phyloP scores from a whole-genome alignment of 179 eudicot genomes.

The Silene coronaria region DNA sequence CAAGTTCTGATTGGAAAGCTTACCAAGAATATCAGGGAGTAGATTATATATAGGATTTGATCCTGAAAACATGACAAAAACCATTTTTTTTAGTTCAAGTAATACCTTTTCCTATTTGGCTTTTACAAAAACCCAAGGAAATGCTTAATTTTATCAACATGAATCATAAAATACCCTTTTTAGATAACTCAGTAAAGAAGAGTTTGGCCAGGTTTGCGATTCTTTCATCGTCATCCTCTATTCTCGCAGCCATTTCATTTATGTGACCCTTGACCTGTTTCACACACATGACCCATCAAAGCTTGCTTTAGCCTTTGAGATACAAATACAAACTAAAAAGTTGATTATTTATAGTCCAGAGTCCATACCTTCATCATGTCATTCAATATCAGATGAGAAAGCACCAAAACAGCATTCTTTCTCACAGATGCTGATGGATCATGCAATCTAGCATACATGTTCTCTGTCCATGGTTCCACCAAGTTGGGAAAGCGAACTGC shows the following conservation, averaged over 20 bases:
- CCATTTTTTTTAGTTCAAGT: background rate
- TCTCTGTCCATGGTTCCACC: slow-evolving; percentile 96
- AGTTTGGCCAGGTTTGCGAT: slow-evolving; percentile 83
- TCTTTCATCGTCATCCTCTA: slow-evolving; percentile 95
- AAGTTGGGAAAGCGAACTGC: slow-evolving; percentile 95
- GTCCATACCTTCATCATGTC: slow-evolving; percentile 97
- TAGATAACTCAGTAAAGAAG: slow-evolving; percentile 78
- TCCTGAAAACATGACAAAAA: slow-evolving; percentile 35
- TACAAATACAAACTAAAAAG: slow-evolving; percentile 9
- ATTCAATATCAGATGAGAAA: slow-evolving; percentile 91
- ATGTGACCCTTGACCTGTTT: slow-evolving; percentile 85
- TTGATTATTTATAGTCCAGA: slow-evolving; percentile 2
- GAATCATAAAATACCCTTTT: slow-evolving; percentile 56
- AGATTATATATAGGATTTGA: slow-evolving; percentile 85
- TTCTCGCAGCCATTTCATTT: slow-evolving; percentile 80
- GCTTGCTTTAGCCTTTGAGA: slow-evolving; percentile 1
- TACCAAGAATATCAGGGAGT: slow-evolving; percentile 92
- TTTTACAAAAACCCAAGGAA: background rate
- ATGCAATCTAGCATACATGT: slow-evolving; percentile 78
- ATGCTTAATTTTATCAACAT: background rate
- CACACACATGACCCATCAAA: slow-evolving; percentile 18
- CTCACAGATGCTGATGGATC: slow-evolving; percentile 81
- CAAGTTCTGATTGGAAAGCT: slow-evolving; percentile 65
- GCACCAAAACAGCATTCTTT: slow-evolving; percentile 95
- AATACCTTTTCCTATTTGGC: background rate